Evolutionary conservation across 495 filamentous ascomycete species (phyloP).

Genomic region (Bathelium albidoporum): DNA sequence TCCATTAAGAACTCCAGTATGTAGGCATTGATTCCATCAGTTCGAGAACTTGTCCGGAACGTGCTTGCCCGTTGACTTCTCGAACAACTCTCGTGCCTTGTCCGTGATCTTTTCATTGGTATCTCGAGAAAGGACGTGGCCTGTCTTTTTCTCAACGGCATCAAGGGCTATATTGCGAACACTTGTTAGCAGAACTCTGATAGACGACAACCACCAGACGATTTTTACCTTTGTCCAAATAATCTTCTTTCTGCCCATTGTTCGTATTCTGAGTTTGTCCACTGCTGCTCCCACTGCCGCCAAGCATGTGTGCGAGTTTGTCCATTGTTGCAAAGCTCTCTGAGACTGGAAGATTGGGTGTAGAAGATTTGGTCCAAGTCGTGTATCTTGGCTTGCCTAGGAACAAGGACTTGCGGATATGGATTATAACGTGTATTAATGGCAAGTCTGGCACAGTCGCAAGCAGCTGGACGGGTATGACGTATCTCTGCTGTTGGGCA

Average conservation of each 20-base stretch:
- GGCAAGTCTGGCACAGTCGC: too few relatives aligned
- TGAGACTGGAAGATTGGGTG: background rate
- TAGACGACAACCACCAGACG: background rate
- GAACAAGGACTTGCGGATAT: background rate
- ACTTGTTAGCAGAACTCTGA: background rate
- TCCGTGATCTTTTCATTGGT: constrained; percentile 12
- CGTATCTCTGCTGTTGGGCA: too few relatives aligned
- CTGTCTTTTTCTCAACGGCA: constrained; percentile 12
- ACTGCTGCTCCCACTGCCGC: background rate
- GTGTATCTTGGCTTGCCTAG: too few relatives aligned
- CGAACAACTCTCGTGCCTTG: constrained; percentile 11
- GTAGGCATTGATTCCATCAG: background rate
- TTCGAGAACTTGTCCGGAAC: constrained; percentile 14
- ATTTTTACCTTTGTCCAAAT: background rate
- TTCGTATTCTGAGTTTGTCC: background rate
- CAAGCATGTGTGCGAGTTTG: background rate
- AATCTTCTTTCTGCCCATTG: background rate
- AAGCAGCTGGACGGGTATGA: too few relatives aligned
- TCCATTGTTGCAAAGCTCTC: background rate
- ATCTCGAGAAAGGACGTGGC: constrained; percentile 6
- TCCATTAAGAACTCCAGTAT: background rate
- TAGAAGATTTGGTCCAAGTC: too few relatives aligned
- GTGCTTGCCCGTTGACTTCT: constrained; percentile 18
- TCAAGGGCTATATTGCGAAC: constrained; percentile 5
- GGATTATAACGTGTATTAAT: too few relatives aligned